Conservation (phyloP, 2,329 filamentous ascomycete genomes). For the Cyclaneusma minus region DNA sequence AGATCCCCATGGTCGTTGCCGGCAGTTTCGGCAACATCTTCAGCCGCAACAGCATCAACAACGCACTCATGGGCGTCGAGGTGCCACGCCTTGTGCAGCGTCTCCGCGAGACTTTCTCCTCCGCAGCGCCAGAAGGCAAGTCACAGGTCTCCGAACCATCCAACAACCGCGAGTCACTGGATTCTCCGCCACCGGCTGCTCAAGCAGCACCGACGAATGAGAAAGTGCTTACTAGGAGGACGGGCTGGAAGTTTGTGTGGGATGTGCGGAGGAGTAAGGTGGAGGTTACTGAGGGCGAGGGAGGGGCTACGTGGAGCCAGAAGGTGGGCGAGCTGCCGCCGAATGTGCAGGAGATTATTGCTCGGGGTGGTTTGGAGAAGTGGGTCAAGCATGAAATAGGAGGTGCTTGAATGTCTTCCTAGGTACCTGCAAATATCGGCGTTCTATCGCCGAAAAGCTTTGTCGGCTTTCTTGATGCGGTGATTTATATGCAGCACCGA, state of each 20-base stretch:
- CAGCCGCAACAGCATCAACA: slow-evolving; percentile 63
- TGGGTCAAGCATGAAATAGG: slow-evolving; percentile 64
- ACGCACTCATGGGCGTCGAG: slow-evolving; percentile 59
- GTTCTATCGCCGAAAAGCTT: too few relatives aligned
- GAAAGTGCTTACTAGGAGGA: slow-evolving; percentile 52
- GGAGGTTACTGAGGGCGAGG: slow-evolving; percentile 51
- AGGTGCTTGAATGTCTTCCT: slow-evolving; percentile 2
- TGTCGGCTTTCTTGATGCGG: too few relatives aligned
- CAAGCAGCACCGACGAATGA: slow-evolving; percentile 22
- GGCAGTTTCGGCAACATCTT: slow-evolving; percentile 81
- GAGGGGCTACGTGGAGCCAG: slow-evolving; percentile 56
- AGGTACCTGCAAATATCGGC: too few relatives aligned
- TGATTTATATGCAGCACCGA: too few relatives aligned
- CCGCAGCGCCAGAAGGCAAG: slow-evolving; percentile 19
- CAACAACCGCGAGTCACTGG: slow-evolving; percentile 31
- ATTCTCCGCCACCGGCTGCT: slow-evolving; percentile 29
- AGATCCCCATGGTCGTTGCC: slow-evolving; percentile 65
- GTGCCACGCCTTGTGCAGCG: slow-evolving; percentile 50
- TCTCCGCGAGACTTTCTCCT: slow-evolving; percentile 42
- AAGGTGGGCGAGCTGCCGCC: slow-evolving; percentile 71
- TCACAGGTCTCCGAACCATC: slow-evolving; percentile 32
- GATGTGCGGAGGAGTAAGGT: slow-evolving; percentile 61
- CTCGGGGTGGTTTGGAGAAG: slow-evolving; percentile 60
- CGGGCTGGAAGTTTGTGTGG: slow-evolving; percentile 74
- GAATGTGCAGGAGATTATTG: slow-evolving; percentile 78